Base-by-base conservation (phyloP, 768 basidiomycete genomes). In the Mycena latifolia region DNA sequence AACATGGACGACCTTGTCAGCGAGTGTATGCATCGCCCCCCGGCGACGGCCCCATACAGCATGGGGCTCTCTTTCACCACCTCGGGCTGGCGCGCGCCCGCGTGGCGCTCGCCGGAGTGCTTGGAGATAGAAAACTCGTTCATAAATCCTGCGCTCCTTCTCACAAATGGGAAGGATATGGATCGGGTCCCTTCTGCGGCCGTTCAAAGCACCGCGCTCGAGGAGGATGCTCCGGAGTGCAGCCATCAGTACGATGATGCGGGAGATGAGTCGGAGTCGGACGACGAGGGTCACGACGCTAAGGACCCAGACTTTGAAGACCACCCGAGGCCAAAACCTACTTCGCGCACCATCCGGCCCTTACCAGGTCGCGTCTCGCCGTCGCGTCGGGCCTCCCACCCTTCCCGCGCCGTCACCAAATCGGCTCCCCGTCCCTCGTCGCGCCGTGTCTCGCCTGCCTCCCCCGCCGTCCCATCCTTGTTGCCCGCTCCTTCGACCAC, bases 141-240 rank as follows among this genome's bases (percentile, higher is more conserved):
- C 12, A 46, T 64, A 41, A 18, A 64, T 39, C 63, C 63, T 3
- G 39, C 48, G 18, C 29, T 64, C 5, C 37, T 64, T n/a, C n/a
- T n/a, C n/a, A n/a, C n/a, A n/a, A n/a, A n/a, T n/a, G n/a, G n/a
- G n/a, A n/a, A n/a, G n/a, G n/a, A n/a, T n/a, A n/a, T n/a, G n/a
- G n/a, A n/a, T n/a, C n/a, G n/a, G n/a, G n/a, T n/a, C n/a, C n/a
- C n/a, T n/a, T n/a, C n/a, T n/a, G n/a, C n/a, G n/a, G n/a, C n/a
- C n/a, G n/a, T n/a, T n/a, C n/a, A n/a, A n/a, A n/a, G n/a, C n/a
- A n/a, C n/a, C n/a, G n/a, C n/a, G n/a, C n/a, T n/a, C n/a, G n/a
- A n/a, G n/a, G n/a, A n/a, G n/a, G n/a, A n/a, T n/a, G n/a, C n/a
- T n/a, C n/a, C n/a, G n/a, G n/a, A n/a, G n/a, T n/a, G n/a, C n/a